Conservation (phyloP, 2,329 filamentous ascomycete species). For the Daldinia sp. region DNA sequence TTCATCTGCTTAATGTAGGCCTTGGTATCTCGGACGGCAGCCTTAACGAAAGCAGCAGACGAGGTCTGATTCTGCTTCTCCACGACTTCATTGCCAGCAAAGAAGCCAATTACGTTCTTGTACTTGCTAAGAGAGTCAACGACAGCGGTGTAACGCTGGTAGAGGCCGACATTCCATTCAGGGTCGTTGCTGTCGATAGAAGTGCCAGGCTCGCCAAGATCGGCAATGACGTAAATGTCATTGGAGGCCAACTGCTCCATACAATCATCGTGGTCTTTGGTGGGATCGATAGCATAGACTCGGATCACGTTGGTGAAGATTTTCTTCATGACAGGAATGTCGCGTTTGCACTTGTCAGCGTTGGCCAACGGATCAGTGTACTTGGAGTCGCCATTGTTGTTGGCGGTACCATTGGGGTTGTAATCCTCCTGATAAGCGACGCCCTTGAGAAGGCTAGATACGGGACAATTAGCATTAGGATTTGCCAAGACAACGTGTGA, state of each 20-base stretch:
- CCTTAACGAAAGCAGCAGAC: slow-evolving; percentile 96
- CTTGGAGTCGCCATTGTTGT: slow-evolving; percentile 57
- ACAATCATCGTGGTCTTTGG: slow-evolving; percentile 80
- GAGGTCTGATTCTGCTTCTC: slow-evolving; percentile 89
- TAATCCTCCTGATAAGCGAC: slow-evolving; percentile 93
- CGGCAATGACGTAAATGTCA: slow-evolving; percentile 95
- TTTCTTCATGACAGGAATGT: slow-evolving; percentile 82
- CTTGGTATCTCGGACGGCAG: slow-evolving; percentile 96
- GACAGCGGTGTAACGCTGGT: slow-evolving; percentile 83
- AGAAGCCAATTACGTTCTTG: slow-evolving; percentile 95
- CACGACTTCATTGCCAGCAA: slow-evolving; percentile 97
- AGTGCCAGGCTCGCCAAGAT: slow-evolving; percentile 81
- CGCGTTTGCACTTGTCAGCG: slow-evolving; percentile 77
- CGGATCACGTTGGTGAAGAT: slow-evolving; percentile 93
- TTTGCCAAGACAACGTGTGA: slow-evolving; percentile 28
- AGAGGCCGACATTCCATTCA: slow-evolving; percentile 82
- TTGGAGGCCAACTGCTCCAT: slow-evolving; percentile 85
- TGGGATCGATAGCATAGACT: slow-evolving; percentile 91
- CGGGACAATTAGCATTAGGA: slow-evolving; percentile 38
- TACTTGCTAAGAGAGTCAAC: slow-evolving; percentile 85
- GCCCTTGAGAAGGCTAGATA: slow-evolving; percentile 79
- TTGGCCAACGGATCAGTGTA: slow-evolving; percentile 90
- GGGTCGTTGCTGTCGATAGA: slow-evolving; percentile 90
- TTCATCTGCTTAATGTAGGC: slow-evolving; percentile 85
- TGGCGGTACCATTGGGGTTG: slow-evolving; percentile 62